These are phyloP conservation scores for Fragilariopsis cylindrus DNA, from an alignment of 108 stramenopile species.

Conservation along the genomic window DNA sequence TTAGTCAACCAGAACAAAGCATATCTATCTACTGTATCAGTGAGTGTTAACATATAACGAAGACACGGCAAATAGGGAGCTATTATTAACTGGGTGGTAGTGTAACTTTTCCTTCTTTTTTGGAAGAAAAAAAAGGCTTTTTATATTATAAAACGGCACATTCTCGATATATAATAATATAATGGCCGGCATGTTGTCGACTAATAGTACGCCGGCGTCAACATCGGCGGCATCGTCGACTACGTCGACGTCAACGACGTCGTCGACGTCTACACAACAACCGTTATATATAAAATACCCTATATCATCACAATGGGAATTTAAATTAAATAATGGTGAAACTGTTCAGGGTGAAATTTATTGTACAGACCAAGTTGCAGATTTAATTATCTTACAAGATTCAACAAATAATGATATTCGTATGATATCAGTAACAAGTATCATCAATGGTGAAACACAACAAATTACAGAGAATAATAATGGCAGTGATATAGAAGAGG, in stretches of 20 bases:
- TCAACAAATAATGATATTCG: conserved; percentile 44
- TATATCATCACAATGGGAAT: conserved; percentile 49
- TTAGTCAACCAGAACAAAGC: too few species aligned
- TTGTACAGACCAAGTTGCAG: conserved; percentile 70
- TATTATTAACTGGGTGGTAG: too few species aligned
- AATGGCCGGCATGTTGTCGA: too few species aligned
- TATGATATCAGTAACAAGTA: conserved; percentile 39
- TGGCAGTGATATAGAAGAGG: neutral
- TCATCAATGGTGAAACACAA: conserved; percentile 45
- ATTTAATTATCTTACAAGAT: conserved; percentile 61
- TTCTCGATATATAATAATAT: too few species aligned
- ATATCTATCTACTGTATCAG: too few species aligned
- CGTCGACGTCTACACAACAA: neutral
- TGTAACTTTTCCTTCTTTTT: too few species aligned
- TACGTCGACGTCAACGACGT: neutral
- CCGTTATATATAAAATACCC: conserved; percentile 31
- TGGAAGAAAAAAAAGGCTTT: too few species aligned
- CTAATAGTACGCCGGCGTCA: too few species aligned
- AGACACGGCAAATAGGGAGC: too few species aligned
- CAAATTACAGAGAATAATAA: neutral
- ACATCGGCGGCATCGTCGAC: too few species aligned
- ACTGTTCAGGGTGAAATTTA: conserved; percentile 64
- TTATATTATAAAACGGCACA: too few species aligned
- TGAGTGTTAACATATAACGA: too few species aligned
- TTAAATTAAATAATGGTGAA: conserved; percentile 34